Base-by-base conservation (phyloP, 78 protist genomes). In the Dictyostelium intermedium region DNA sequence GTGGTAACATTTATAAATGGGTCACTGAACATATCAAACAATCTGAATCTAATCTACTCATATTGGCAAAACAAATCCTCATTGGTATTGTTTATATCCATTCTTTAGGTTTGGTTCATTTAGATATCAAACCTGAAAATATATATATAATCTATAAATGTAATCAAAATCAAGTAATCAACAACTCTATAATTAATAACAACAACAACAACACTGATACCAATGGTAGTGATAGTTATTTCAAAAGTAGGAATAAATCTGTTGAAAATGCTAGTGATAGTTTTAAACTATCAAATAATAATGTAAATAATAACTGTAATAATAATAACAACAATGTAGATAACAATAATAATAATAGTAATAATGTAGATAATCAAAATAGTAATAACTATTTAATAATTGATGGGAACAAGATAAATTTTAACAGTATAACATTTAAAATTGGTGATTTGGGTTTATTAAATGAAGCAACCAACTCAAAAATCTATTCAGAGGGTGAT, bases 91-190 rank as follows among this genome's bases (percentile, higher is more conserved):
- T 30, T 10, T 85, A 89, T 34, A 89, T 89, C 13, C 94, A 89
- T 47, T 89, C 94, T 0, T 41, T 89, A 0, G 94, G 94, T n/a
- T 45, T 89, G n/a, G 94, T 89, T 5, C 94, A 89, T 69, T 66
- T 89, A 32, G 94, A 89, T 50, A 70, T 89, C 0, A 89, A 89
- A 35, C 94, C 94, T n/a, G 94, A 89, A 66, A 89, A 89, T 70
- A 89, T 89, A 16, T 89, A 89, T 50, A 80, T 89, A 30, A 30
- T 63, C 2, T 66, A 73, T 73, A 85, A 77, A 41, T 39, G 69
- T 47, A 72, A 53, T 53, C 47, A 73, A 32, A 77, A 43, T 77
- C 82, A 41, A 77, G 41, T 77, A 2, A 37, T 14, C 20, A 30
- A 7, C n/a, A n/a, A n/a, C n/a, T n/a, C n/a, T n/a, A n/a, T n/a